phyloP scores from a whole-genome alignment of 495 filamentous ascomycete species.

The Bacidia rubella region DNA sequence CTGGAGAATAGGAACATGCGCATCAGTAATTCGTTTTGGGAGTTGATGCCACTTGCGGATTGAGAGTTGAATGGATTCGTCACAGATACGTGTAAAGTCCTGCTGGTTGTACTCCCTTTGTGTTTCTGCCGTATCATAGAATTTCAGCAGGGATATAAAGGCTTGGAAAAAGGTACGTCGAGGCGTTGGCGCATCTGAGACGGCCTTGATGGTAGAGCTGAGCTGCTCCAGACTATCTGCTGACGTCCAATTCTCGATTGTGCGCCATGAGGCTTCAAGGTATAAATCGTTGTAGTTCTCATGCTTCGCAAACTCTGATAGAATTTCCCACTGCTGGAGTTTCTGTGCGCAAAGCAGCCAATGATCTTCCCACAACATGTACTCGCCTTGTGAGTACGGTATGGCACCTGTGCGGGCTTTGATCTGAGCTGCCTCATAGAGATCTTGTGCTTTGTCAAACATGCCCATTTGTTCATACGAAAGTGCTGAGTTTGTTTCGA shows the following conservation, averaged over 20 bases:
- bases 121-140: conserved; percentile 75
- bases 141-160: conserved; percentile 90
- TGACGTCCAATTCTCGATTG: conserved; percentile 82
- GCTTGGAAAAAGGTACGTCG: conserved; percentile 91
- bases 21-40: conserved; percentile 82
- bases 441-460: conserved; percentile 95
- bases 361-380: conserved; percentile 99
- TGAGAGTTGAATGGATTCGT: conserved; percentile 91
- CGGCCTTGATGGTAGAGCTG: conserved; percentile 80
- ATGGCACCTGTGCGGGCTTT: conserved; percentile 87
- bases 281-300: conserved; percentile 98
- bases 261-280: conserved; percentile 86
- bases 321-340: conserved; percentile 95
- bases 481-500: conserved; percentile 90
- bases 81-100: conserved; percentile 83
- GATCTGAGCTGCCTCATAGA: conserved; percentile 93
- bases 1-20: conserved; percentile 87
- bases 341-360: conserved; percentile 97
- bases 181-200: conserved; percentile 93
- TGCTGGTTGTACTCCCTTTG: conserved; percentile 23
- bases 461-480: conserved; percentile 98
- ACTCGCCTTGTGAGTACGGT: conserved; percentile 91
- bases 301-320: conserved; percentile 96
- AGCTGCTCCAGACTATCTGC: conserved; percentile 75
- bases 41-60: conserved; percentile 98